Base-by-base conservation (phyloP, 352 stramenopile species). In the Pythium grandisporangium region DNA sequence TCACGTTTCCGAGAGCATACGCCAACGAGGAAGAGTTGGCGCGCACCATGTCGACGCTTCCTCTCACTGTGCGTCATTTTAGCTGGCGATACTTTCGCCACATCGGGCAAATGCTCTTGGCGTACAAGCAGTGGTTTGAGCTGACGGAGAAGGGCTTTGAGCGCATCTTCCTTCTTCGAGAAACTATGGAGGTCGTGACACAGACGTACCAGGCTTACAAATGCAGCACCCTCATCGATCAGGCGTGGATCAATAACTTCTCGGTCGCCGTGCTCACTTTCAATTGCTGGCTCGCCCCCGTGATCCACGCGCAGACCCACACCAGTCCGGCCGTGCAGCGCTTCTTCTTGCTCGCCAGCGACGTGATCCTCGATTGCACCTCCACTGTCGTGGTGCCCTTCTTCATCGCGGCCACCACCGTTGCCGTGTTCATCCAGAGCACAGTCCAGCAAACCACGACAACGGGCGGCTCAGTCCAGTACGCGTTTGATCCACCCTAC, bases 201-300 rank as follows among this genome's bases (percentile, higher is more conserved):
- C 44, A 59, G 40, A 37, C 44, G 12, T 59, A 49, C 24, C 44
- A 59, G 26, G 51, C 41, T 10, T 59, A 59, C 44, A 59, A 53
- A 35, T 41, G 38, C 33, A 59, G 44, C 29, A 30, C 16, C 7
- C 30, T 53, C 6, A 44, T 53, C 17, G 42, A 43, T 4, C 4
- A 32, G 26, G 16, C 10, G 12, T 53, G 33, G 43, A 59, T 53
- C 37, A 59, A 59, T 40, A 17, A 48, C 10, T 45, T 53, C 23
- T 48, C 42, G 37, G 45, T 55, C 11, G 24, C 5, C 10, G 33
- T 20, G 23, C 19, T 60, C 14, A 32, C 17, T 0, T 3, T 39
- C 40, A 60, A 60, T 32, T 60, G 52, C 45, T 60, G 52, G 52
- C n/a, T 42, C 30, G 22, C 52, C 11, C 52, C 52, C 13, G 1